Percentiles rank a stretch among this genome's conserved stretches.
Conservation (phyloP, 345 rosid genomes). For the Rhodamnia argentea region DNA sequence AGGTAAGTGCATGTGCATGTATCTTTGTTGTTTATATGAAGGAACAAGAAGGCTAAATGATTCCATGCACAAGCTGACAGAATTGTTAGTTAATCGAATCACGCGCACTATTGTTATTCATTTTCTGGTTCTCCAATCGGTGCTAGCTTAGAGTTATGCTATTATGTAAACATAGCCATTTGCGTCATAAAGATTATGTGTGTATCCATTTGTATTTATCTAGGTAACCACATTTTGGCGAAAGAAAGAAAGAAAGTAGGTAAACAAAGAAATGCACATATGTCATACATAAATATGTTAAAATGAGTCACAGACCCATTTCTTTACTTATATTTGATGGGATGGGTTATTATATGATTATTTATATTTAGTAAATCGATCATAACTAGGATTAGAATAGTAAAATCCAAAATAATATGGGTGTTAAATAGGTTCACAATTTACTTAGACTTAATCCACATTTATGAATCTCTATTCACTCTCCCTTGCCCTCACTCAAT, state of each 20-base stretch:
- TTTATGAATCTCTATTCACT: no score
- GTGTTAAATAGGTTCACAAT: no score
- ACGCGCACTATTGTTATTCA: not conserved
- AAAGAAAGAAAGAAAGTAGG: not conserved
- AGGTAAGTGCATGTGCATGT: not conserved
- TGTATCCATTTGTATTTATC: not conserved
- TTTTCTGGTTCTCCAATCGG: no score
- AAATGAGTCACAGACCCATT: no score
- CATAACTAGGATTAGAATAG: no score
- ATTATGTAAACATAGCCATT: not conserved
- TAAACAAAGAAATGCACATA: not conserved
- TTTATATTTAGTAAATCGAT: no score
- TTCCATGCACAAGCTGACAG: not conserved
- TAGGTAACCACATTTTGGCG: not conserved
- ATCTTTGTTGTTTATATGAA: not conserved
- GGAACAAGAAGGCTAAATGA: not conserved
- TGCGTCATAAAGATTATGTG: not conserved
- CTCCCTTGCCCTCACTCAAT: no score
- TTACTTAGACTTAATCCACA: no score
- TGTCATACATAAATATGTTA: not conserved
- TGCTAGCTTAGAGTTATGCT: not conserved
- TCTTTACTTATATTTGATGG: no score
- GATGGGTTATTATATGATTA: no score
- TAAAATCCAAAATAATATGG: no score
- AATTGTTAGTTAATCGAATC: not conserved